Percentiles rank a stretch among this genome's conserved stretches.
phyloP scores from a whole-genome alignment of 768 basidiomycete genomes.

The Lentinula edodes region DNA sequence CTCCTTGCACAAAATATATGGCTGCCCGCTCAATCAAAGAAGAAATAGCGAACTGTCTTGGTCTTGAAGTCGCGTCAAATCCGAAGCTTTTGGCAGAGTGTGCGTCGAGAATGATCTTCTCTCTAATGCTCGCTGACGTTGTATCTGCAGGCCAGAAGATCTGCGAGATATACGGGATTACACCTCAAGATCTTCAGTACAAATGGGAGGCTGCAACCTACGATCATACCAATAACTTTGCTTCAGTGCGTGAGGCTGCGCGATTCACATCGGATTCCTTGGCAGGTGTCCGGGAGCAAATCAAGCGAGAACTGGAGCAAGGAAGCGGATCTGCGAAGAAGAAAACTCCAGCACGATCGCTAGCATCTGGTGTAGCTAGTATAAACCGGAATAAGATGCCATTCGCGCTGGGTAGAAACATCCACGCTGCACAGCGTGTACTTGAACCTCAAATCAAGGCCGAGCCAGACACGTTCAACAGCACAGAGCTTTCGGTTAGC shows the following conservation, averaged over 20 bases:
- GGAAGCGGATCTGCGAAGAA: constrained; percentile 23
- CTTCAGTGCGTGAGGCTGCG: constrained; percentile 26
- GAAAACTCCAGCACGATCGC: constrained; percentile 25
- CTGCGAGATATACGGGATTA: constrained; percentile 56
- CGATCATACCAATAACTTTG: constrained; percentile 14
- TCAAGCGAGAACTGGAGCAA: constrained; percentile 39
- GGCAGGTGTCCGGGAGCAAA: constrained; percentile 37
- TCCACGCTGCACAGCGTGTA: constrained; percentile 5
- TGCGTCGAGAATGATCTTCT: constrained; percentile 18
- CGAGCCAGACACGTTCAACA: constrained; percentile 23
- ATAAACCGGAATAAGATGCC: constrained; percentile 32
- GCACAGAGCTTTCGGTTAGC: constrained; percentile 16
- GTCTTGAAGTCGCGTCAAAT: constrained; percentile 25
- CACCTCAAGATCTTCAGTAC: constrained; percentile 49
- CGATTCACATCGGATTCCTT: constrained; percentile 45
- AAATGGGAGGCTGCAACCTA: constrained; percentile 64
- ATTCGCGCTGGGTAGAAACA: constrained; percentile 7
- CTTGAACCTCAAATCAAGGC: constrained; percentile 26
- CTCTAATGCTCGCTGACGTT: not conserved
- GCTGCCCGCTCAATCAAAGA: not conserved
- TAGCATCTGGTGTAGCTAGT: constrained; percentile 21
- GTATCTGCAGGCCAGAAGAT: constrained; percentile 47
- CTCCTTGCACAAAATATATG: not conserved
- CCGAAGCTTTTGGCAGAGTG: constrained; percentile 49
- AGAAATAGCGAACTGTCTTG: constrained; percentile 23